phyloP scores from a whole-genome alignment of 331 rosid genomes.

The Pyracantha coccinea region DNA sequence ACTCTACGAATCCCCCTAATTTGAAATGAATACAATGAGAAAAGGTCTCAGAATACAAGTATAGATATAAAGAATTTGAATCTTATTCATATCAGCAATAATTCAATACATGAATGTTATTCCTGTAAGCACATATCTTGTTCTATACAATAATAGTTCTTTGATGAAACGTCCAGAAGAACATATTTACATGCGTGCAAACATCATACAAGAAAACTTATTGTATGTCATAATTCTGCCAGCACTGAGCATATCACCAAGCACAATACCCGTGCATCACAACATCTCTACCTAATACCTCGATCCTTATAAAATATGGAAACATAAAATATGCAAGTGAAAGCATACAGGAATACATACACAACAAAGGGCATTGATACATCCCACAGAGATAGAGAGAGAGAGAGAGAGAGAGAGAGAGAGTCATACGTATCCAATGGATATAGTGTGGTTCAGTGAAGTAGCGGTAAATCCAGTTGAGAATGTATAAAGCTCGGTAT shows the following conservation, averaged over 20 bases:
- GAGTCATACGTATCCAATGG: slow-evolving; percentile 26
- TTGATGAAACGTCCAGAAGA: too few relatives aligned
- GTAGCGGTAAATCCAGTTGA: slow-evolving; percentile 33
- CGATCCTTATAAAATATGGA: background rate
- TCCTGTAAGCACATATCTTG: too few relatives aligned
- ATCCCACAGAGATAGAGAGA: background rate
- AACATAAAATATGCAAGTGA: background rate
- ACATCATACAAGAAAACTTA: background rate
- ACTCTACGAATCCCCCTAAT: background rate
- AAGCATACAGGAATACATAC: background rate
- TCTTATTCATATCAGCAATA: background rate
- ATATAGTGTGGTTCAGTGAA: slow-evolving; percentile 26
- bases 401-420: background rate
- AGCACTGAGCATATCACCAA: too few relatives aligned
- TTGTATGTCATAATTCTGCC: too few relatives aligned
- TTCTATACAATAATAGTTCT: too few relatives aligned
- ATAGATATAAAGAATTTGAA: background rate
- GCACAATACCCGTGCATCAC: background rate
- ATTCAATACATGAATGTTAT: background rate
- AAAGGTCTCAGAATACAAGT: background rate
- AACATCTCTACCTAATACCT: background rate
- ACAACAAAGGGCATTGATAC: background rate
- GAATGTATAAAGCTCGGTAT: slow-evolving; percentile 22
- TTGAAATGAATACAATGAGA: background rate
- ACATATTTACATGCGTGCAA: background rate